Conservation (phyloP, 768 basidiomycete genomes). For the Psilocybe azurescens region DNA sequence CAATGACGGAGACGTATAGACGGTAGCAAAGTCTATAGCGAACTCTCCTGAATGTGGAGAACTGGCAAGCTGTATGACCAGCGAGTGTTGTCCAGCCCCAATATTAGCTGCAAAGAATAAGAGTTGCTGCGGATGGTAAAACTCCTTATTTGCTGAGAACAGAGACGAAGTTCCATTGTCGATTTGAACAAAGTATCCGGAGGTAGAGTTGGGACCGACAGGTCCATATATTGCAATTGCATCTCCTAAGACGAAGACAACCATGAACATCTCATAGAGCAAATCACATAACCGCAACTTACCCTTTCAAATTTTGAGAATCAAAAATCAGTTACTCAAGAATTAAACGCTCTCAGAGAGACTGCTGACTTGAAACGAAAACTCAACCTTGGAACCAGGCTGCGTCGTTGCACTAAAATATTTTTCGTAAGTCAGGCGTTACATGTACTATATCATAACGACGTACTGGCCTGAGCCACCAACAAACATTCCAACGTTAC, state of each 20-base stretch:
- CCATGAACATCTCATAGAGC: neutral
- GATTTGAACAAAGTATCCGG: conserved; percentile 18
- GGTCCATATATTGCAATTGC: conserved; percentile 53
- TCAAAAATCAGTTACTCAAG: neutral
- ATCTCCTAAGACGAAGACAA: conserved; percentile 37
- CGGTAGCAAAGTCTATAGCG: conserved; percentile 28
- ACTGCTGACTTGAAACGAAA: conserved; percentile 43
- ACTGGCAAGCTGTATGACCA: conserved; percentile 11
- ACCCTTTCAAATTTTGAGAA: conserved; percentile 18
- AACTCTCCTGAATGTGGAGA: conserved; percentile 11
- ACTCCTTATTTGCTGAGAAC: conserved; percentile 17
- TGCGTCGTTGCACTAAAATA: conserved; percentile 35
- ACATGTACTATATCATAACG: neutral
- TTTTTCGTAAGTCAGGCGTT: too few species aligned
- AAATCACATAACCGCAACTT: neutral
- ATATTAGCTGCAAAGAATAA: conserved; percentile 23
- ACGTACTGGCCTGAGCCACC: conserved; percentile 50
- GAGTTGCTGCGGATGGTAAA: conserved; percentile 20
- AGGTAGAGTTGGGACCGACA: conserved; percentile 23
- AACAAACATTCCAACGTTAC: conserved; percentile 40
- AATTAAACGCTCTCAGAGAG: neutral
- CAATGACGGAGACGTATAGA: conserved; percentile 26
- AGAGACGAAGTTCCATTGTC: conserved; percentile 6
- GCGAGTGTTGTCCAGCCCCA: conserved; percentile 20
- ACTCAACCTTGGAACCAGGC: conserved; percentile 34